A percentile compares a stretch with the other conserved stretches of the same genome.
Evolutionary conservation across 1,284 basidiomycete species (phyloP).

Genomic region (Thecaphora thlaspeos): DNA sequence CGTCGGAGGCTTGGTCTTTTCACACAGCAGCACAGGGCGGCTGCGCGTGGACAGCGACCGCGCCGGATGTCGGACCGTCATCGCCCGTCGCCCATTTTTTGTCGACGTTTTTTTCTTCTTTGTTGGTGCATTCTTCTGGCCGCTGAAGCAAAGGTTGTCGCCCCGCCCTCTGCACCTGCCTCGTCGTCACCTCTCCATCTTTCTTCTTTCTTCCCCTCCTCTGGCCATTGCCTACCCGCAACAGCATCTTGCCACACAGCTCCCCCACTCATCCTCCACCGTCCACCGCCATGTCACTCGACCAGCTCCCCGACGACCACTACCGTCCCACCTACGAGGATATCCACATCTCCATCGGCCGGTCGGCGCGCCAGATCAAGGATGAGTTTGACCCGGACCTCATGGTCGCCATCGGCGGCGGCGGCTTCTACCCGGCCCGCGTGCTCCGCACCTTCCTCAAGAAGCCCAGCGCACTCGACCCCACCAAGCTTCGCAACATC

Average conservation of each 20-base stretch:
- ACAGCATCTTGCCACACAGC: background rate
- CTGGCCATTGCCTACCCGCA: background rate
- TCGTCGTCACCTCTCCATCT: background rate
- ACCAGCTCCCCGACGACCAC: conserved; percentile 54
- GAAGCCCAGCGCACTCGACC: conserved; percentile 41
- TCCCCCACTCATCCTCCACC: background rate
- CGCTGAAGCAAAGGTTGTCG: no score
- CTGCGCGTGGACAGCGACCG: no score
- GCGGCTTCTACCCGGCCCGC: conserved; percentile 56
- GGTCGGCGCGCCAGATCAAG: conserved; percentile 46
- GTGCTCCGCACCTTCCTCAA: conserved; percentile 57
- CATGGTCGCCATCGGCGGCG: conserved; percentile 55
- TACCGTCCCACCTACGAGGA: conserved; percentile 57
- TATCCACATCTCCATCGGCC: conserved; percentile 52
- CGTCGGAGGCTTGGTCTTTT: no score
- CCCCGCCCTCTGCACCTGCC: no score
- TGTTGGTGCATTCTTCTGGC: no score
- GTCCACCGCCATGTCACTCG: conserved; percentile 12
- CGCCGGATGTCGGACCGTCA: no score
- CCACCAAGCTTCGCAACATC: conserved; percentile 51
- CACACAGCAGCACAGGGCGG: no score
- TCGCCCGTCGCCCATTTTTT: no score
- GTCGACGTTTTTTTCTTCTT: no score
- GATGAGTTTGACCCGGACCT: conserved; percentile 50
- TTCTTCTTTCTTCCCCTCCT: background rate